Base-by-base conservation (phyloP, 768 basidiomycete genomes). In the Lactifluus hygrophoroides region DNA sequence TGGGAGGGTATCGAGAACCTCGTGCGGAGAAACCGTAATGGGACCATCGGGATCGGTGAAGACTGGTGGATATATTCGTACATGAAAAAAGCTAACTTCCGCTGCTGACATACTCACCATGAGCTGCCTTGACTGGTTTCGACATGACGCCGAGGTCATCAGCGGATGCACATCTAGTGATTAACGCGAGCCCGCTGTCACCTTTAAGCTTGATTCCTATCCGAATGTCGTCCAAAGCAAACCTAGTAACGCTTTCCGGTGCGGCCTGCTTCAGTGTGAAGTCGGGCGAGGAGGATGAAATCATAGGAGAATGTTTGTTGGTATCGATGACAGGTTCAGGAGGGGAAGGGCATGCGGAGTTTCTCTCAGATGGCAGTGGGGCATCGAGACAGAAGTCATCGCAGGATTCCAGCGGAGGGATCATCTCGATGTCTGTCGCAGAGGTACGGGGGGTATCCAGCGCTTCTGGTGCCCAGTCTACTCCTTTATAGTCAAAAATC, bases 211-310 rank as follows among this genome's bases (percentile, higher is more conserved):
- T 50, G 10, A 35, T 30, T 35, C 51, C 51, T 3, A 59, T 30
- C 17, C 28, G 52, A 46, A 54, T 59, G 35, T 59, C 58, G 40
- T 59, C 58, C 30, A 2, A 37, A 17, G 58, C 47, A 23, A 49
- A 59, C 21, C 27, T 32, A 21, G 43, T 13, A 17, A 28, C 13
- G 21, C 16, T 23, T 53, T 16, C 28, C 14, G 1, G 17, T 6
- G 21, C 49, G 8, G 25, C n/a, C 3, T 13, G 28, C 28, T 13
- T 32, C 16, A 25, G 35, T 27, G 44, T 19, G 11, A 51, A 28
- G 11, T 25, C 10, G 14, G 35, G 23, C 11, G 34, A 32, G 23
- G 34, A 43, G 9, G 25, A 28, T 13, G 27, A n/a, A 32, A n/a
- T 3, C 21, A 14, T 9, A 17, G 19, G 27, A 38, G 54, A 40